Evolutionary conservation across 495 filamentous ascomycete species (phyloP), one percentile per base, ranked within the genome.

Genomic region (Talaromyces trachyspermus): DNA sequence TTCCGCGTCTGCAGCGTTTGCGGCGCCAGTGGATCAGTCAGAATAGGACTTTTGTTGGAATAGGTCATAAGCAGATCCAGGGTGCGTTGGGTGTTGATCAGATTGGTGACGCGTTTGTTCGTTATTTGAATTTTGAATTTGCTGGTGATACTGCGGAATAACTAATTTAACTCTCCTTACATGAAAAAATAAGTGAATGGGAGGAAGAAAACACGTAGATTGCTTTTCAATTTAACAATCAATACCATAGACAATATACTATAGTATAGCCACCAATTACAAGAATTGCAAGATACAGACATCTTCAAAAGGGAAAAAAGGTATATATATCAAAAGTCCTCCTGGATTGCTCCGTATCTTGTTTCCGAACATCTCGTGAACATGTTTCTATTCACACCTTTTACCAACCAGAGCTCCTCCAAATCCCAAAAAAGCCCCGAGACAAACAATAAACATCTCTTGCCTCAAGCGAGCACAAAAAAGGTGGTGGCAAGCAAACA

Each of bases 1-100:
- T 95, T 38, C 85, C 91, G 25, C 80, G 85, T 53, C 60, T 97
- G 60, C 92, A 96, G 66, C 66, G 92, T 45, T 56, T 95, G 51
- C 73, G 89, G 41, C 78, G 92, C 52, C 87, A 91, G 57, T 97
- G 89, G 71, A 89, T 95, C 48, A 74, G 74, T 30, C 58, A 96
- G 57, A 91, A 95, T 53, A 61, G 86, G 23, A 53, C 53, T 6
- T 69, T 68, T 53, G 54, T 67, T 23, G 62, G 59, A 17, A 46
- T 58, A 49, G 52, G 54, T 4, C 60, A 70, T 55, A 58, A 57
- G 18, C 46, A 50, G 17, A 52, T 46, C 12, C 57, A 59, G 29
- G 63, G 62, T 9, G 53, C 53, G 1, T 50, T 72, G 44, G 44
- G 47, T 12, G 36, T 49, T 26, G 66, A 64, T 35, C 60, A 70